Base-by-base conservation (phyloP, 176 grass and related monocot genomes). In the Oryza brachyantha region DNA sequence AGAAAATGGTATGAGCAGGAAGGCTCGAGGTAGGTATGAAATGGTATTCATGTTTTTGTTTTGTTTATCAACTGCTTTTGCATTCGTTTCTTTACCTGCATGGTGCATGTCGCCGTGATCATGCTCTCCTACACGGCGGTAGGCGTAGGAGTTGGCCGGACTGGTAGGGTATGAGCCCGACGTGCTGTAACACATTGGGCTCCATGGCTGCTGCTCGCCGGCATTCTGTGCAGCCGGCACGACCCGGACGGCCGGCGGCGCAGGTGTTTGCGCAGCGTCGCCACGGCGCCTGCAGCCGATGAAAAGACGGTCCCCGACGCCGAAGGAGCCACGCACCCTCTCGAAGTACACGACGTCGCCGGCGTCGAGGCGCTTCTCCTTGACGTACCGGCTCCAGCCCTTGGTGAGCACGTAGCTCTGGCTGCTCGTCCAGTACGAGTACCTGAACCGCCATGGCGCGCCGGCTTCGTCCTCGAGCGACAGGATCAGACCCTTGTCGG, bases 341-440 rank as follows among this genome's bases (percentile, higher is more conserved):
- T 81, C 83, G 45, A 89, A 96, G 83, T 80, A 64, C 41, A 97
- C 91, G 3, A 94, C 86, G 39, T 97, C 94, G 48, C 91, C 94
- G 16, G 94, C 86, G 16, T 90, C 89, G 0, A 97, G 94, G 29
- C 50, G 86, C 79, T 97, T 97, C 84, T 97, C 94, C 86, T 97
- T 97, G 75, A 97, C 89, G 76, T 92, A 97, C 32, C 94, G 86
- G 76, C 94, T 97, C 94, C 94, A 97, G 64, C 94, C 94, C 79
- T 94, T 97, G 79, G 94, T 97, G 41, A 97, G 79, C 70, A 97
- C 94, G 77, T 97, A 97, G 84, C 94, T 97, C 84, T 97, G 94
- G 89, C 94, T 97, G 80, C 94, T 97, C 7, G 89, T 94, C 94
- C 94, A 97, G 87, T 97, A 97, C 14, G 91, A 93, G 86, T 97